These are phyloP conservation scores for Bryoerythrophyllum caledonicum DNA, from an alignment of 225 moss, liverwort and hornwort species.

Conservation along the genomic window DNA sequence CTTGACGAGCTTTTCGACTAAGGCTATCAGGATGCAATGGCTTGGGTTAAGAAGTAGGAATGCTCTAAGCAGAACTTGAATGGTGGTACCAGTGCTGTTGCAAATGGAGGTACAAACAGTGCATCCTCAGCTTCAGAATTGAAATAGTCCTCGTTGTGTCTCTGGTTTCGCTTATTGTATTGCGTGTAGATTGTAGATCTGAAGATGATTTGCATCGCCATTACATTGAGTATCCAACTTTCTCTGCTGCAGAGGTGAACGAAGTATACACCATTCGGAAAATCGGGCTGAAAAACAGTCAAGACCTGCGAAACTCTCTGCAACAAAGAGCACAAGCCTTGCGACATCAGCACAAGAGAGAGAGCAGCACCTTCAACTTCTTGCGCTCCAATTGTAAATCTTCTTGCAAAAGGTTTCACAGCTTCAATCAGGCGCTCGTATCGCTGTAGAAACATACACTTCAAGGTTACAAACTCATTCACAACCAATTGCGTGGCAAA, in stretches of 20 bases:
- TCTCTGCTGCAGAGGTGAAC: neutral
- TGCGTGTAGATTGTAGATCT: neutral
- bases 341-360: slow-evolving; percentile 20
- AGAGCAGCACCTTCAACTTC: slow-evolving; percentile 7
- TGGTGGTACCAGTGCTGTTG: slow-evolving; percentile 20
- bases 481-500: neutral
- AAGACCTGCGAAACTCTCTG: slow-evolving; percentile 27
- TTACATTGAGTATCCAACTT: neutral
- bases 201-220: neutral
- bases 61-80: slow-evolving; percentile 23
- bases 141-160: slow-evolving; percentile 2
- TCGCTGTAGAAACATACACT: neutral
- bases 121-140: slow-evolving; percentile 25
- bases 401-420: slow-evolving; percentile 27
- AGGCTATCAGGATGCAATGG: slow-evolving; percentile 74
- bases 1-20: slow-evolving; percentile 74
- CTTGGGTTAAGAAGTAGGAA: slow-evolving; percentile 66
- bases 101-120: slow-evolving; percentile 16
- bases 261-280: no score
- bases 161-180: neutral
- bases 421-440: slow-evolving; percentile 29
- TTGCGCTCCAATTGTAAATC: slow-evolving; percentile 31
- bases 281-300: slow-evolving; percentile 18
- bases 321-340: slow-evolving; percentile 32
- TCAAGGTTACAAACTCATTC: neutral